Conservation (phyloP, 129 eudicot genomes). For the Logfia minima region DNA sequence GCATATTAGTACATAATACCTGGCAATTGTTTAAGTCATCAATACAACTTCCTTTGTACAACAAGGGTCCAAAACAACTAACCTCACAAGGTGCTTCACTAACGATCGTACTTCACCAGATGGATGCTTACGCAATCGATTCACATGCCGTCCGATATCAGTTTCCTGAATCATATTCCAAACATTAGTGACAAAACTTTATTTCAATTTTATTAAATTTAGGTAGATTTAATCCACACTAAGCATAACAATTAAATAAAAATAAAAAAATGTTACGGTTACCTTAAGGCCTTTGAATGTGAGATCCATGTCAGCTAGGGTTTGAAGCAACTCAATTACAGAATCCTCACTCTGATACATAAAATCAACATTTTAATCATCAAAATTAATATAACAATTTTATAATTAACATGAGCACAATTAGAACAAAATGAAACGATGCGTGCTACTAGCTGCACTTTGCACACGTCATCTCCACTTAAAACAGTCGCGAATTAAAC, state of each 20-base stretch:
- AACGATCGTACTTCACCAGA: conserved; percentile 67
- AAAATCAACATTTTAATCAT: background rate
- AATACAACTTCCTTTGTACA: background rate
- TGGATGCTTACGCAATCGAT: conserved; percentile 74
- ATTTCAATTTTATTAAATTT: background rate
- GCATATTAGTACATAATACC: background rate
- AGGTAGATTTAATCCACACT: background rate
- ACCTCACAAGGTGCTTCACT: conserved; percentile 91
- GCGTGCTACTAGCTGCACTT: background rate
- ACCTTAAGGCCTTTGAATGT: conserved; percentile 87
- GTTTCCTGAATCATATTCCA: conserved; percentile 53
- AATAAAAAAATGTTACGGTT: background rate
- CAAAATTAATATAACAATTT: background rate
- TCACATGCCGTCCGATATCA: conserved; percentile 90
- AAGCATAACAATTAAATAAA: background rate
- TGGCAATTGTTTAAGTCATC: background rate
- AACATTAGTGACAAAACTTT: background rate
- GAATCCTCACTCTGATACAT: conserved; percentile 51
- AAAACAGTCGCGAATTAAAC: background rate
- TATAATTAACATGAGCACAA: background rate
- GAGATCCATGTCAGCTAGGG: conserved; percentile 84
- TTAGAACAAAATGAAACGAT: background rate
- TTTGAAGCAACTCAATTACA: conserved; percentile 73
- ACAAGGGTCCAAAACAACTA: background rate
- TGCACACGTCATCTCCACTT: background rate